Evolutionary conservation across 257 asterid genomes (phyloP).

Genomic region (Eucommia ulmoides): DNA sequence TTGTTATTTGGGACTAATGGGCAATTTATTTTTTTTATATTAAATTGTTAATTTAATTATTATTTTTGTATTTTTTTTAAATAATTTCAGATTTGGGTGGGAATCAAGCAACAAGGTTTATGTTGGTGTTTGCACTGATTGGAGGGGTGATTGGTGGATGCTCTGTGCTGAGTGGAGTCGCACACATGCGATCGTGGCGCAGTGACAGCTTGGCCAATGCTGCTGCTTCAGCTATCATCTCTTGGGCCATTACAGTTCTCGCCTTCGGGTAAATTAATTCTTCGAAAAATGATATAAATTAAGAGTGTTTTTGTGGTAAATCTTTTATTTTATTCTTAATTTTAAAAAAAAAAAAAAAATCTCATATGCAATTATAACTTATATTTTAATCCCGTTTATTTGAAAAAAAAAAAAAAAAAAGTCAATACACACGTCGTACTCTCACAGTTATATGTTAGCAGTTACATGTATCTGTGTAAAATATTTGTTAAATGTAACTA

Average conservation of each 20-base stretch:
- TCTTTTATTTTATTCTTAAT: too few relatives aligned
- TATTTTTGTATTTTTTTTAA: too few relatives aligned
- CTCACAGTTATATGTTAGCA: not conserved
- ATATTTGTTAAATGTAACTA: too few relatives aligned
- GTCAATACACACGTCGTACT: not conserved
- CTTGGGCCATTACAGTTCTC: constrained; percentile 49
- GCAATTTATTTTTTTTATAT: not conserved
- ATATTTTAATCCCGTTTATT: too few relatives aligned
- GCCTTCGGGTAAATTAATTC: constrained; percentile 46
- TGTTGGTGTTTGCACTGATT: constrained; percentile 39
- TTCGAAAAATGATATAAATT: not conserved
- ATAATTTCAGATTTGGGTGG: constrained; percentile 55
- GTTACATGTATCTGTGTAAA: not conserved
- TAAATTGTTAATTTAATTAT: too few relatives aligned
- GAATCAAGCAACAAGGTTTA: constrained; percentile 52
- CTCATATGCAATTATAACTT: too few relatives aligned
- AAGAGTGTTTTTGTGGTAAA: not conserved
- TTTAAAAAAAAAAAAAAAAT: too few relatives aligned
- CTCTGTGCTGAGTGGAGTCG: constrained; percentile 32
- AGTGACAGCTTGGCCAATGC: constrained; percentile 41
- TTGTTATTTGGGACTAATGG: too few relatives aligned
- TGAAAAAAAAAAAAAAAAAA: too few relatives aligned
- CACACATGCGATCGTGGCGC: constrained; percentile 46
- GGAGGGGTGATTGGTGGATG: constrained; percentile 52
- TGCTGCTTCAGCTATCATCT: constrained; percentile 33